phyloP scores from a whole-genome alignment of 139 green algal genomes.

The Tetradesmus lagerheimii region DNA sequence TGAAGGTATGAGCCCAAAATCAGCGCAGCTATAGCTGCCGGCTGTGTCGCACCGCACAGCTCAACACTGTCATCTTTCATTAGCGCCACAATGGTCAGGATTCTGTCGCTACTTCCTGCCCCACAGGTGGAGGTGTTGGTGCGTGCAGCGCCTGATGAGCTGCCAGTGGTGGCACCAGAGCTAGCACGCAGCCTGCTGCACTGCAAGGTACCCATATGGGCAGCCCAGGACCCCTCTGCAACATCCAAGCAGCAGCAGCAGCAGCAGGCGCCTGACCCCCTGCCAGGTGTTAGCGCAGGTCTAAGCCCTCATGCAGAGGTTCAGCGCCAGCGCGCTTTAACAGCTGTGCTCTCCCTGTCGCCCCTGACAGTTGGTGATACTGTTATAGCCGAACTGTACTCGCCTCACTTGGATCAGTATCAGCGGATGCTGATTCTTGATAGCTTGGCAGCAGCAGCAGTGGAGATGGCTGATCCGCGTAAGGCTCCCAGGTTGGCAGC shows the following conservation, averaged over 20 bases:
- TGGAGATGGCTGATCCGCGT: conserved; percentile 59
- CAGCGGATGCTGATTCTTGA: conserved; percentile 81
- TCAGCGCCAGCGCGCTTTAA: conserved; percentile 56
- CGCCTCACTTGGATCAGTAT: conserved; percentile 76
- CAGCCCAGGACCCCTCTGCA: conserved; percentile 51
- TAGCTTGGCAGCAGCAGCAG: conserved; percentile 63
- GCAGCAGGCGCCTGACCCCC: background rate
- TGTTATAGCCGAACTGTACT: conserved; percentile 74
- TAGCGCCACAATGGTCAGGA: too few species aligned
- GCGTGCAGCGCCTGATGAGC: conserved; percentile 79
- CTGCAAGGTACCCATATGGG: conserved; percentile 73
- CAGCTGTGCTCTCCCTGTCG: conserved; percentile 61
- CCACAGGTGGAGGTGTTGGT: conserved; percentile 65
- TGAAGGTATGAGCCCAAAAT: too few species aligned
- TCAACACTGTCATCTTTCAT: too few species aligned
- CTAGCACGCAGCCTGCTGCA: conserved; percentile 79
- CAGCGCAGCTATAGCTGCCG: too few species aligned
- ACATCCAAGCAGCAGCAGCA: conserved; percentile 12
- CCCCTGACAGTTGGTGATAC: conserved; percentile 63
- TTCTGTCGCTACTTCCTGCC: background rate
- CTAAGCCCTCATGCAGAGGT: conserved; percentile 6
- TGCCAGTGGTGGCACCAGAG: conserved; percentile 70
- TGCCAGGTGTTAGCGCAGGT: background rate
- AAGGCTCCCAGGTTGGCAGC: conserved; percentile 37
- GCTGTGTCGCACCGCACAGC: too few species aligned